Conservation (phyloP, 768 basidiomycete species). For the Hericium erinaceus region DNA sequence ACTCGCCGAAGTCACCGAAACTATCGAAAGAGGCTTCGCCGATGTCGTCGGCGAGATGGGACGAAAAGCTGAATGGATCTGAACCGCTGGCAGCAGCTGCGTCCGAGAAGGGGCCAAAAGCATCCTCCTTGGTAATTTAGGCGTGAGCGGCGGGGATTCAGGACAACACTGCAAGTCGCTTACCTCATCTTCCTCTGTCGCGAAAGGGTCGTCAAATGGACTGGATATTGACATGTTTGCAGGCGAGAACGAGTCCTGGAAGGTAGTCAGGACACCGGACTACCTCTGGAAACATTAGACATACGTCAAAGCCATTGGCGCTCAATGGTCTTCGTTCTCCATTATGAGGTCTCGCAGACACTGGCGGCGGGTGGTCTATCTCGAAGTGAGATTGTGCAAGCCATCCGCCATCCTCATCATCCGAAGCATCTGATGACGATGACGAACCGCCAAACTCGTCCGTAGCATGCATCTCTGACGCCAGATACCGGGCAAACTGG, state of each 20-base stretch:
- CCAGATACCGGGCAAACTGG: constrained; percentile 75
- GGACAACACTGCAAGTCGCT: constrained; percentile 11
- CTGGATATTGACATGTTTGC: constrained; percentile 10
- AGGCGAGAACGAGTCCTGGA: constrained; percentile 24
- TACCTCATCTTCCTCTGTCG: constrained; percentile 49
- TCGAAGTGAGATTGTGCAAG: constrained; percentile 69
- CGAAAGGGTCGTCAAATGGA: constrained; percentile 23
- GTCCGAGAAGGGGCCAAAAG: constrained; percentile 79
- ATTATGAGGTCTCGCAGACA: constrained; percentile 17
- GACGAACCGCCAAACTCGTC: constrained; percentile 46
- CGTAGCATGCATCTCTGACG: constrained; percentile 59
- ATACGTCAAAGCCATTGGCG: constrained; percentile 22
- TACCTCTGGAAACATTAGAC: not conserved
- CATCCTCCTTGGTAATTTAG: constrained; percentile 35
- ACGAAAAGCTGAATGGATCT: constrained; percentile 45
- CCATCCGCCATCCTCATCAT: constrained; percentile 74
- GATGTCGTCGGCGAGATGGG: constrained; percentile 52
- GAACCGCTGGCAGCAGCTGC: constrained; percentile 36
- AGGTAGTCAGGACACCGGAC: not conserved
- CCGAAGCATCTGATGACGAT: constrained; percentile 35
- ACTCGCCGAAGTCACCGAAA: constrained; percentile 65
- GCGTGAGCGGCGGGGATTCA: constrained; percentile 1
- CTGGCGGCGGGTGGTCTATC: constrained; percentile 17
- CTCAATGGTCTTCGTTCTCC: constrained; percentile 23
- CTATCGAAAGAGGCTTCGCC: constrained; percentile 59